Conservation (phyloP, 805 yeast genomes). For the Zygosaccharomyces kombuchaensis region DNA sequence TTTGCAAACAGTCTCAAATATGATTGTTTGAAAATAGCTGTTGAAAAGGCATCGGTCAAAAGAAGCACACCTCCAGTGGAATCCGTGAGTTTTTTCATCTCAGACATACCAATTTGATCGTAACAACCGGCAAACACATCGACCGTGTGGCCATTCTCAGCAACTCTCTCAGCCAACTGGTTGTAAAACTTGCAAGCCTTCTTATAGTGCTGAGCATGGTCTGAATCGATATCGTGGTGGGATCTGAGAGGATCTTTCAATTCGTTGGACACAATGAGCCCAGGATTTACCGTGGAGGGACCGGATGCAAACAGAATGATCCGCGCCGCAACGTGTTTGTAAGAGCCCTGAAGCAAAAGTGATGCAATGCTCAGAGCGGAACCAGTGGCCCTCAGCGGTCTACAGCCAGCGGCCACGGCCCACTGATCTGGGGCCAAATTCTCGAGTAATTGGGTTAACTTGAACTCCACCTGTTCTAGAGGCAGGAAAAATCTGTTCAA, state of each 20-base stretch:
- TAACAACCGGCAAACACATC: conserved; percentile 94
- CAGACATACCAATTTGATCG: conserved; percentile 92
- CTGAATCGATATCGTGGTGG: conserved; percentile 93
- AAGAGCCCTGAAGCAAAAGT: conserved; percentile 73
- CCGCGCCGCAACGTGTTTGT: conserved; percentile 83
- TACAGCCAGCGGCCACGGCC: conserved; percentile 77
- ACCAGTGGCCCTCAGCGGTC: conserved; percentile 91
- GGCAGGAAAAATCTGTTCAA: conserved; percentile 67
- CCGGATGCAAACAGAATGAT: conserved; percentile 90
- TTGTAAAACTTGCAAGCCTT: conserved; percentile 83
- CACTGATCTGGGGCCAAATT: conserved; percentile 77
- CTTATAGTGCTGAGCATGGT: conserved; percentile 79
- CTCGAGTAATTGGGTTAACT: conserved; percentile 74
- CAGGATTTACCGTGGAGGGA: conserved; percentile 92
- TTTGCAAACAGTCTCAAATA: conserved; percentile 80
- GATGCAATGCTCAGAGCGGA: conserved; percentile 86
- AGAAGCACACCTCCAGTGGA: conserved; percentile 87
- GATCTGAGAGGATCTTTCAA: conserved; percentile 95
- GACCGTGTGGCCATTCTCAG: conserved; percentile 70
- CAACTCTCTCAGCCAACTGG: conserved; percentile 63
- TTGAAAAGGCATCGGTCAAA: conserved; percentile 88
- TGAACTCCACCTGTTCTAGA: conserved; percentile 74
- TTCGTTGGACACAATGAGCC: conserved; percentile 86
- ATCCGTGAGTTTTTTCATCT: conserved; percentile 83
- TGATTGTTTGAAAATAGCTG: conserved; percentile 90